Conservation (phyloP, 2,329 filamentous ascomycete species). For the Lachnellula hyalina region DNA sequence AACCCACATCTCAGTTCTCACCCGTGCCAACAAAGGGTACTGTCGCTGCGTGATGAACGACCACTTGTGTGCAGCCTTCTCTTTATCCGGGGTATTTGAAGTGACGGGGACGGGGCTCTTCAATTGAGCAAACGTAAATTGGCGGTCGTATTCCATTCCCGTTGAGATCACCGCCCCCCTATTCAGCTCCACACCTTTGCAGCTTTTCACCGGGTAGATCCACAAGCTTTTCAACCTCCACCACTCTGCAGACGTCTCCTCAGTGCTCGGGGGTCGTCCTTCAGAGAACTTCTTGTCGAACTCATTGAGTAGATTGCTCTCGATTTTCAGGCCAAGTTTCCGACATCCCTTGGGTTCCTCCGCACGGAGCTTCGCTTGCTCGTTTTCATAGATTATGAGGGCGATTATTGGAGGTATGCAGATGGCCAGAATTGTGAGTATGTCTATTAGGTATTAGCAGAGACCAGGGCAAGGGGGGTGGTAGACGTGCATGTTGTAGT, state of each 20-base stretch:
- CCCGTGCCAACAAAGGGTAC: conserved; percentile 64
- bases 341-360: conserved; percentile 44
- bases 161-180: conserved; percentile 58
- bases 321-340: conserved; percentile 43
- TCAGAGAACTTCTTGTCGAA: conserved; percentile 45
- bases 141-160: conserved; percentile 73
- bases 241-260: conserved; percentile 32
- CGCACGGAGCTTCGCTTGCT: conserved; percentile 26
- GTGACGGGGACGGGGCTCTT: conserved; percentile 43
- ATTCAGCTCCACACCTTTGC: conserved; percentile 67
- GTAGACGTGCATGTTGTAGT: conserved; percentile 21
- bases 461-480: background rate
- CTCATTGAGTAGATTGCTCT: conserved; percentile 52
- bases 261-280: conserved; percentile 31
- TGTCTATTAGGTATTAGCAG: conserved; percentile 7
- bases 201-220: conserved; percentile 82
- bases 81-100: conserved; percentile 31
- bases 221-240: conserved; percentile 63
- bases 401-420: conserved; percentile 30
- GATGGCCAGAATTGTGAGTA: conserved; percentile 27
- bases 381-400: conserved; percentile 29
- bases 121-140: conserved; percentile 76
- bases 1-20: conserved; percentile 64
- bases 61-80: conserved; percentile 50
- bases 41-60: conserved; percentile 66